Base-by-base conservation (phyloP, 2,329 filamentous ascomycete genomes). In the Neonectria punicea region DNA sequence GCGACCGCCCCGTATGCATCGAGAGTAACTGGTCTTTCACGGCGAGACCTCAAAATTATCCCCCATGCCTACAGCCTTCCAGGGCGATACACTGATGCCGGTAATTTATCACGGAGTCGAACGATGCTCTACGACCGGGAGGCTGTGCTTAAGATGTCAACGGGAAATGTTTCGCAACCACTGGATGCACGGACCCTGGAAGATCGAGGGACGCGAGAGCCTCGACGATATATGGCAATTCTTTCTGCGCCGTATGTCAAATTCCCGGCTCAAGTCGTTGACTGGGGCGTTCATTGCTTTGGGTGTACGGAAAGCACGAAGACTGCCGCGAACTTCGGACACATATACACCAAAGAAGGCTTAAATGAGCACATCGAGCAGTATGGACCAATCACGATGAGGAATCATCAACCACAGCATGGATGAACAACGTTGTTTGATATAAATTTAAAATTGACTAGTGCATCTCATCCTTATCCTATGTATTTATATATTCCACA, bases 211-310 rank as follows among this genome's bases (percentile, higher is more conserved):
- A 44, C 30, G 5, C 49, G 43, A 18, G 55, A 65, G 28, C 30
- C 55, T 36, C 49, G 53, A 16, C 34, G 66, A 32, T 58, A 22
- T 47, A 63, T 65, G 55, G 14, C 58, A 32, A 51, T 63, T 20
- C 43, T 66, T 18, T 39, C 50, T 5, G 66, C 56, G 13, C 66
- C 66, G 3, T 56, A 59, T n/a, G 18, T 68, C 20, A 46, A 36
- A 16, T 16, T 20, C 13, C 20, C 41, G 2, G 56, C 43, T 14
- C 46, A 54, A 44, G 20, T 14, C 2, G 62, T 28, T n/a, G 53
- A 61, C 34, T 67, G 61, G 61, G 57, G 57, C 3, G 28, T 30
- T 20, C 43, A 58, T 51, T 67, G 65, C 18, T 7, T 25, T 16
- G 49, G 36, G 36, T 41, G 36, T 41, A 41, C 4, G 16, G 13